Conservation (phyloP, 2,329 filamentous ascomycete genomes). For the Aspergillus luchuensis region DNA sequence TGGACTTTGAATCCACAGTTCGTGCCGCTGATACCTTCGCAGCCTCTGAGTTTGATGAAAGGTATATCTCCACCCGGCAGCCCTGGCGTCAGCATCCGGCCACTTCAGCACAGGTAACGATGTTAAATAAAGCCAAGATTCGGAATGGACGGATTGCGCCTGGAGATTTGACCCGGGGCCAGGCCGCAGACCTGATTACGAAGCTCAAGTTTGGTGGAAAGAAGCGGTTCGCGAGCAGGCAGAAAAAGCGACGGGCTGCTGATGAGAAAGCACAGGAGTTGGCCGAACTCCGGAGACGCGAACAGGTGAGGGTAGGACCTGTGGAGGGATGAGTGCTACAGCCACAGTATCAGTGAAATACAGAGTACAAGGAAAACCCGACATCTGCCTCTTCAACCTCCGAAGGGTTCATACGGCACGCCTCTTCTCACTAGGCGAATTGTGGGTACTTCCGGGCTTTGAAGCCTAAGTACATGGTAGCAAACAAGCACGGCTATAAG, state of each 20-base stretch:
- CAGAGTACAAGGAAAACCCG: no score
- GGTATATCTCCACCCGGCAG: slow-evolving; percentile 67
- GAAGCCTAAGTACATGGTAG: no score
- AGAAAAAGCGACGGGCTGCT: slow-evolving; percentile 18
- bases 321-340: background rate
- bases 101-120: slow-evolving; percentile 50
- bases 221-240: slow-evolving; percentile 59
- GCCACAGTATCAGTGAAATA: no score
- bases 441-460: no score
- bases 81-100: slow-evolving; percentile 71
- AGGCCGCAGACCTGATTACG: slow-evolving; percentile 86
- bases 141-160: slow-evolving; percentile 20
- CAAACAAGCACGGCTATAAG: no score
- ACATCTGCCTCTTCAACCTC: no score
- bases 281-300: slow-evolving; percentile 21
- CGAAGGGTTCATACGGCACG: no score
- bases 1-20: slow-evolving; percentile 73
- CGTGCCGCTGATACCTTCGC: slow-evolving; percentile 85
- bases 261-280: slow-evolving; percentile 11
- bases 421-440: no score
- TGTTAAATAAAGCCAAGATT: slow-evolving; percentile 44
- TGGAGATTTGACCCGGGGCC: slow-evolving; percentile 70
- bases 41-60: slow-evolving; percentile 63
- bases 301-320: slow-evolving; percentile 53
- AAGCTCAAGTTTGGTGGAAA: slow-evolving; percentile 82